phyloP scores from a whole-genome alignment of 2,329 filamentous ascomycete genomes.

The Stenocarpella maydis region DNA sequence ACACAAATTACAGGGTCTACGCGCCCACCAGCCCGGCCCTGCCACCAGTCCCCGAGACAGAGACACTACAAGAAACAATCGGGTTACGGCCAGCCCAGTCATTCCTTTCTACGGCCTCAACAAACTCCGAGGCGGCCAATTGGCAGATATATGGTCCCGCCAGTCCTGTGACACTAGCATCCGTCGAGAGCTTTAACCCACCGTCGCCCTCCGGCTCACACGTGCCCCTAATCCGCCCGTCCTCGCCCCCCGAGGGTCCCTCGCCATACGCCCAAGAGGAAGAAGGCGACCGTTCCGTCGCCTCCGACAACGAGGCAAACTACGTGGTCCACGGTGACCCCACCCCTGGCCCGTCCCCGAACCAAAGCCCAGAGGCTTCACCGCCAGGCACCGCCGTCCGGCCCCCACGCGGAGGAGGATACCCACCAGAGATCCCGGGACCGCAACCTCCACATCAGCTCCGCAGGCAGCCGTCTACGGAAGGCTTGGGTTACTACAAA shows the following conservation, averaged over 20 bases:
- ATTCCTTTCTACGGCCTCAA: conserved; percentile 48
- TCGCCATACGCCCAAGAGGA: conserved; percentile 22
- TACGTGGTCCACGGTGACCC: conserved; percentile 61
- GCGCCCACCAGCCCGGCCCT: conserved; percentile 49
- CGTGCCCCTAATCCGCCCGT: conserved; percentile 33
- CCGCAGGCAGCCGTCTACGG: conserved; percentile 55
- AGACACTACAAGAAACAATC: conserved; percentile 18
- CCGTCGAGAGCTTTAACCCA: conserved; percentile 49
- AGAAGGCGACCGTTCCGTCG: conserved; percentile 48
- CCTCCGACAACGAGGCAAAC: conserved; percentile 56
- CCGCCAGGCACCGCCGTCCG: conserved; percentile 47
- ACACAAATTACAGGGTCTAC: conserved; percentile 58
- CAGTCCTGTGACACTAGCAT: conserved; percentile 48
- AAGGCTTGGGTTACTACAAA: conserved; percentile 58
- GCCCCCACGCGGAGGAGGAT: conserved; percentile 52
- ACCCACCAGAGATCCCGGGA: conserved; percentile 68
- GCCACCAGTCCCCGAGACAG: conserved; percentile 31
- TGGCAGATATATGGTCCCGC: conserved; percentile 56
- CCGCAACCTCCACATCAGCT: conserved; percentile 64
- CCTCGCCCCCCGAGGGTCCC: background rate
- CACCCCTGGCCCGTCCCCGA: conserved; percentile 47
- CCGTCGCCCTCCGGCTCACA: conserved; percentile 31
- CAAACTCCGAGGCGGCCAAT: conserved; percentile 55
- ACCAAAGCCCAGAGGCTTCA: conserved; percentile 39
- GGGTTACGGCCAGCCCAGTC: conserved; percentile 40